Evolutionary conservation across 202 grass and related monocot species (phyloP).

Genomic region (Brachypodium distachyon): DNA sequence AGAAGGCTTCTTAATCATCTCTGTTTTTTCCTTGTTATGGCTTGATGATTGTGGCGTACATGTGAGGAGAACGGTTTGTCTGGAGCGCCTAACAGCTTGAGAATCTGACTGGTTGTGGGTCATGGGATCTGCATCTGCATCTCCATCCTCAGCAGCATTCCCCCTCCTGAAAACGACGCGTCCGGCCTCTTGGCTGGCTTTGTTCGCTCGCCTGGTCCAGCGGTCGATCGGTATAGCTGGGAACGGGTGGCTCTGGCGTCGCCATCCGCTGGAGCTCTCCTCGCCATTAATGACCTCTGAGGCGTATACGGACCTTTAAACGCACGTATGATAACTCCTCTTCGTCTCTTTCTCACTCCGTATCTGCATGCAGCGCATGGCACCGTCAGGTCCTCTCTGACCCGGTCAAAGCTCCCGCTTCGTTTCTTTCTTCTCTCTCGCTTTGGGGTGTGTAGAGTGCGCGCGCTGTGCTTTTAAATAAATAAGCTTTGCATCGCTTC

Average conservation of each 20-base stretch:
- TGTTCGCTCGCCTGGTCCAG: neutral
- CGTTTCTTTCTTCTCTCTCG: neutral
- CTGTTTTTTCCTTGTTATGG: neutral
- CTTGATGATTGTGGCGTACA: neutral
- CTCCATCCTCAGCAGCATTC: too few species aligned
- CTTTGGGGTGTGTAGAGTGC: neutral
- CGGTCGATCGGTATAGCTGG: neutral
- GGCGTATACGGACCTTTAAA: neutral
- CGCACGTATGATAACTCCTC: neutral
- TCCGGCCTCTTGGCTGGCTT: neutral
- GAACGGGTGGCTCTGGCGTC: neutral
- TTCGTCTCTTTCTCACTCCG: neutral
- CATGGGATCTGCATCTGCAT: constrained; percentile 34
- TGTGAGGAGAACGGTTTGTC: constrained; percentile 10
- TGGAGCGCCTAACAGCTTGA: neutral
- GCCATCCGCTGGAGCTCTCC: neutral
- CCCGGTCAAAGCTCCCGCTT: constrained; percentile 12
- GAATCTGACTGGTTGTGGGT: constrained; percentile 22
- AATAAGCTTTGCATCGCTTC: neutral
- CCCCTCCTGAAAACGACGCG: constrained; percentile 3
- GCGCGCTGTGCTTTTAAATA: neutral
- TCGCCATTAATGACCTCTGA: neutral
- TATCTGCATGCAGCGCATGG: neutral
- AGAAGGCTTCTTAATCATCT: neutral
- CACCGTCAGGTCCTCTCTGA: neutral